Percentiles rank a stretch among this genome's conserved stretches.
These are phyloP conservation scores for Fusarium sp. DNA, from an alignment of 2,329 filamentous ascomycete species.

Conservation along the genomic window DNA sequence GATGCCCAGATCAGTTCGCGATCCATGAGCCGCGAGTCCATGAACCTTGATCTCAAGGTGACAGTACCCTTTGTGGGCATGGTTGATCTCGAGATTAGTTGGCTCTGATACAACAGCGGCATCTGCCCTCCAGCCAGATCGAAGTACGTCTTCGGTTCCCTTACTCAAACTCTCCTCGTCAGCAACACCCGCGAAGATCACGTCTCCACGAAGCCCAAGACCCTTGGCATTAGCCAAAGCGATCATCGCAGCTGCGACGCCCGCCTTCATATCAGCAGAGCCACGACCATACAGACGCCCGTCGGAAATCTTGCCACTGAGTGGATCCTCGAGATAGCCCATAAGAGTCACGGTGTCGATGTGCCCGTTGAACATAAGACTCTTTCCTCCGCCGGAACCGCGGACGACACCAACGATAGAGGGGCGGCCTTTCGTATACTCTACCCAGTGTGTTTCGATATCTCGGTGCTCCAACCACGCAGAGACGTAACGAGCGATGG, in stretches of 20 bases:
- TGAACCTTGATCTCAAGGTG: slow-evolving; percentile 59
- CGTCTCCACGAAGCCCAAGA: slow-evolving; percentile 59
- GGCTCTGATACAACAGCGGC: slow-evolving; percentile 64
- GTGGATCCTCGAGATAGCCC: slow-evolving; percentile 60
- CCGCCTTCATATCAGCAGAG: slow-evolving; percentile 65
- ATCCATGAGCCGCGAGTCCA: slow-evolving; percentile 59
- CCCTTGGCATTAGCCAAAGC: slow-evolving; percentile 56
- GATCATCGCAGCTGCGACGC: slow-evolving; percentile 61
- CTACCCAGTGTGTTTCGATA: slow-evolving; percentile 64
- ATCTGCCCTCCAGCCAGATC: slow-evolving; percentile 66
- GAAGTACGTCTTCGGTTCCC: slow-evolving; percentile 63
- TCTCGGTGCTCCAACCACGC: slow-evolving; percentile 65
- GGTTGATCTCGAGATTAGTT: slow-evolving; percentile 57
- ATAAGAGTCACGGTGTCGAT: slow-evolving; percentile 64
- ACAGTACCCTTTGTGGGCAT: slow-evolving; percentile 65
- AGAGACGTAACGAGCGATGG: slow-evolving; percentile 60
- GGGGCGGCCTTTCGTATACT: slow-evolving; percentile 60
- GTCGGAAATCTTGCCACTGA: slow-evolving; percentile 57
- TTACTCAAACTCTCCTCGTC: slow-evolving; percentile 66
- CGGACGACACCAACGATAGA: slow-evolving; percentile 63
- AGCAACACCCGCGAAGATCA: slow-evolving; percentile 66
- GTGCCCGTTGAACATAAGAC: slow-evolving; percentile 66
- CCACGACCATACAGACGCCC: slow-evolving; percentile 61
- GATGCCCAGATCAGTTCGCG: slow-evolving; percentile 57
- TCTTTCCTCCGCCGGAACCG: slow-evolving; percentile 61